Evolutionary conservation across 441 rosid genomes (phyloP).

Genomic region (Populus tomentosa): DNA sequence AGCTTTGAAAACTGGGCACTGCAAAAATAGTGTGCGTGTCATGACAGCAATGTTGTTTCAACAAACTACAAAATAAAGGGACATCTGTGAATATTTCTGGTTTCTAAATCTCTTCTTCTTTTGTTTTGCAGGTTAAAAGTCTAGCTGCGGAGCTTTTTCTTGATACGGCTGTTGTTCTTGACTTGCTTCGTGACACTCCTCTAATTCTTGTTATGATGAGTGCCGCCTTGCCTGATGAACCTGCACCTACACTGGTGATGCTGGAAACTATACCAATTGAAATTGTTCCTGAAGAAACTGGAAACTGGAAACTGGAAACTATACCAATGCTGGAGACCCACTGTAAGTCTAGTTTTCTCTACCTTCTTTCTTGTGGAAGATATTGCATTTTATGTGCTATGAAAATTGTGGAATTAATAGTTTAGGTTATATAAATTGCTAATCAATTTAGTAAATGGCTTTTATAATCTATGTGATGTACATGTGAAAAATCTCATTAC

Average conservation of each 20-base stretch:
- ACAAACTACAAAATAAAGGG: not conserved
- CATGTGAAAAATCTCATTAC: too few species aligned
- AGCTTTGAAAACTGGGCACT: constrained; percentile 71
- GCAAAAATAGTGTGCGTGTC: constrained; percentile 69
- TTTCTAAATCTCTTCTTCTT: constrained; percentile 10
- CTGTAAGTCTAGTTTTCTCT: constrained; percentile 48
- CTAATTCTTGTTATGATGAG: constrained; percentile 78
- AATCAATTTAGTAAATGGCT: not conserved
- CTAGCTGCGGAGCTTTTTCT: constrained; percentile 85
- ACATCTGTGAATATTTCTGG: not conserved
- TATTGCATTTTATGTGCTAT: not conserved
- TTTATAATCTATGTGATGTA: too few species aligned
- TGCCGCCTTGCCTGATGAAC: constrained; percentile 64
- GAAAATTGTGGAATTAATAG: not conserved
- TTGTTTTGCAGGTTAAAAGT: constrained; percentile 54
- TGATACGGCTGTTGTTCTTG: constrained; percentile 73
- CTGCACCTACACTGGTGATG: constrained; percentile 13
- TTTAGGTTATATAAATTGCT: constrained; percentile 5
- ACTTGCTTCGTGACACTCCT: constrained; percentile 80
- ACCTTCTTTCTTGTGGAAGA: not conserved
- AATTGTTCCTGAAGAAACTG: constrained; percentile 19
- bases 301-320: constrained; percentile 31
- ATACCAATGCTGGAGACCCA: constrained; percentile 91
- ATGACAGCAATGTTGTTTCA: not conserved
- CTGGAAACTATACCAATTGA: constrained; percentile 34